Base-by-base conservation (phyloP, 345 rosid species). In the Jatropha curcas region DNA sequence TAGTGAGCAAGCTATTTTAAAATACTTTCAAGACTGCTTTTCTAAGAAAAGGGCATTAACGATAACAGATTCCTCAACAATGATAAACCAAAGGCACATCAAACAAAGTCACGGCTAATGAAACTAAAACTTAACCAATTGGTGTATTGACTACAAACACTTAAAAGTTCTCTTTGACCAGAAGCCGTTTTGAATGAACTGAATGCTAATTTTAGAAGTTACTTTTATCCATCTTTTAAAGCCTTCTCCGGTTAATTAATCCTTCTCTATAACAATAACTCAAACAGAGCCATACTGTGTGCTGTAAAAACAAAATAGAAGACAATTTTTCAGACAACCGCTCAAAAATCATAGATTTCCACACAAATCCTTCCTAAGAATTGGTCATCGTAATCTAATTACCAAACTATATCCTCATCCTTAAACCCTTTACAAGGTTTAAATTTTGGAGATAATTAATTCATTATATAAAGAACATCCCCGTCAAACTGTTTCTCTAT, bases 181-280 rank as follows among this genome's bases (percentile, higher is more conserved):
- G 19, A 43, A 27, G 34, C 55, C 7, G 4, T 28, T 27, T 39
- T n/a, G n/a, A n/a, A n/a, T n/a, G n/a, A n/a, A n/a, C n/a, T n/a
- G n/a, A n/a, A n/a, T n/a, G n/a, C 58, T 70, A 31, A 67, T 48
- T 39, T 39, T 19, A 70, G 65, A 20, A 64, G 33, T 24, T 24
- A 41, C 33, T 64, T 41, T 24, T 41, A 25, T 64, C 52, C 11
- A 41, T 25, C 51, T 64, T 63, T 37, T 28, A 20, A 34, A 33
- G 43, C 22, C 65, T 35, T 34, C 24, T 25, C 37, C 19, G 0
- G 20, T 24, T 60, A 20, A 24, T 34, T n/a, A 35, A 22, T 37
- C 66, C 46, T 37, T 61, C 43, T 3, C 31, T 10, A 41, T 30
- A 39, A n/a, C 33, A 45, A 13, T 12, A 10, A 13, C 13, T 65